phyloP scores from a whole-genome alignment of 495 filamentous ascomycete genomes.

The Penicillium cosmopolitanum region DNA sequence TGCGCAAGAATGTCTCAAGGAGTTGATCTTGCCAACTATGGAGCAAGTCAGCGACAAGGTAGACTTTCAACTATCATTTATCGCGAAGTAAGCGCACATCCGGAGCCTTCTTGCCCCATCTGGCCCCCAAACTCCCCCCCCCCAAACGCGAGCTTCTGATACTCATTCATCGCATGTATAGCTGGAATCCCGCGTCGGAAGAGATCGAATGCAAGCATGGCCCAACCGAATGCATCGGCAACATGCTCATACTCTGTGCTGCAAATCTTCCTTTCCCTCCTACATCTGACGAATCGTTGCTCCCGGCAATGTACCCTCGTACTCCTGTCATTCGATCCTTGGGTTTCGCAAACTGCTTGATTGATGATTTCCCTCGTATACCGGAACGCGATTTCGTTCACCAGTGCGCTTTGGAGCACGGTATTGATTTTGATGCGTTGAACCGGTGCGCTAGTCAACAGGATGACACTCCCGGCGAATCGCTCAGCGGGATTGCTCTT shows the following conservation, averaged over 20 bases:
- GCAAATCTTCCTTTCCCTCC: slow-evolving; percentile 59
- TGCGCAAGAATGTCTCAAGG: slow-evolving; percentile 75
- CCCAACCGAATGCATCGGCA: slow-evolving; percentile 86
- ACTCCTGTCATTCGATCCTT: slow-evolving; percentile 84
- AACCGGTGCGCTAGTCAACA: slow-evolving; percentile 72
- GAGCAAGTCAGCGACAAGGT: slow-evolving; percentile 78
- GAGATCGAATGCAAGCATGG: slow-evolving; percentile 78
- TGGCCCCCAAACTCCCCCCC: too few relatives aligned
- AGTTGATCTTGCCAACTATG: slow-evolving; percentile 87
- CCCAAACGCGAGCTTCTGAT: slow-evolving; percentile 4
- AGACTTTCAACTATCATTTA: slow-evolving; percentile 87
- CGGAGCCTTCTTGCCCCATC: not conserved
- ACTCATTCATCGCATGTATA: not conserved
- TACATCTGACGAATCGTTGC: slow-evolving; percentile 18
- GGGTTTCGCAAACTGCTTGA: slow-evolving; percentile 89
- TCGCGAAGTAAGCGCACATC: slow-evolving; percentile 65
- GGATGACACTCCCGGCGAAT: slow-evolving; percentile 53
- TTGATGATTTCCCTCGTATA: slow-evolving; percentile 70
- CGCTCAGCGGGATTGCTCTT: slow-evolving; percentile 59
- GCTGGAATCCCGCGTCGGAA: slow-evolving; percentile 1
- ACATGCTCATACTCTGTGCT: slow-evolving; percentile 93
- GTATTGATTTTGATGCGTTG: slow-evolving; percentile 79
- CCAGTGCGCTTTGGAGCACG: slow-evolving; percentile 86
- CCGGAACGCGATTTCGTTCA: slow-evolving; percentile 74
- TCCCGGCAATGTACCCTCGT: slow-evolving; percentile 35